Conservation (phyloP, 1,284 basidiomycete genomes). For the Apiotrichum mycotoxinovorans region DNA sequence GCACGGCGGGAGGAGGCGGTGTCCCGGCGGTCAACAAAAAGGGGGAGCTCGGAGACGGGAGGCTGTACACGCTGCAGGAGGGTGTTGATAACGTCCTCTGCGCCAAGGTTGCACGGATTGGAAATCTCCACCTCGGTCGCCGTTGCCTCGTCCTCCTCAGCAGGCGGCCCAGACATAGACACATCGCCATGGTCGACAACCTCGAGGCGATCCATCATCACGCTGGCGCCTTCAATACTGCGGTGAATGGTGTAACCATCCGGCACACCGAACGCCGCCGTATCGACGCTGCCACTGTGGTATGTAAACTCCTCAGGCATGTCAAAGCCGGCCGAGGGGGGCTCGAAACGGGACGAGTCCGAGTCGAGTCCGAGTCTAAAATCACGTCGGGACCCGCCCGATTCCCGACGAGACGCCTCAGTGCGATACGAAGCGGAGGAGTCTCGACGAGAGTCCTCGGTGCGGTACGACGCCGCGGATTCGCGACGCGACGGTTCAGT, state of each 20-base stretch:
- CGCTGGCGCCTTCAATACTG: constrained; percentile 9
- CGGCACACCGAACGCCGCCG: constrained; percentile 38
- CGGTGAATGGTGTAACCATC: constrained; percentile 49
- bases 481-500: neutral
- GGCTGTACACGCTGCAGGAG: constrained; percentile 65
- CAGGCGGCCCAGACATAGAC: neutral
- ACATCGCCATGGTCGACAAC: constrained; percentile 6
- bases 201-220: constrained; percentile 5
- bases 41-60: constrained; percentile 55
- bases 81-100: constrained; percentile 62
- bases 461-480: neutral
- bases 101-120: constrained; percentile 87
- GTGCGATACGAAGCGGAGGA: neutral
- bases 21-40: constrained; percentile 62
- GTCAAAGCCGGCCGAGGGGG: constrained; percentile 4
- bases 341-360: neutral
- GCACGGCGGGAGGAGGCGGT: constrained; percentile 62
- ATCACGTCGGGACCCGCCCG: neutral
- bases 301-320: neutral
- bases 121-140: constrained; percentile 42
- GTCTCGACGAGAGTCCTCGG: neutral
- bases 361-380: neutral
- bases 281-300: constrained; percentile 20
- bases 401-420: neutral
- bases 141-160: neutral